These are phyloP conservation scores for Arthrobotrys musiformis DNA, from an alignment of 2,329 filamentous ascomycete species.

Conservation along the genomic window DNA sequence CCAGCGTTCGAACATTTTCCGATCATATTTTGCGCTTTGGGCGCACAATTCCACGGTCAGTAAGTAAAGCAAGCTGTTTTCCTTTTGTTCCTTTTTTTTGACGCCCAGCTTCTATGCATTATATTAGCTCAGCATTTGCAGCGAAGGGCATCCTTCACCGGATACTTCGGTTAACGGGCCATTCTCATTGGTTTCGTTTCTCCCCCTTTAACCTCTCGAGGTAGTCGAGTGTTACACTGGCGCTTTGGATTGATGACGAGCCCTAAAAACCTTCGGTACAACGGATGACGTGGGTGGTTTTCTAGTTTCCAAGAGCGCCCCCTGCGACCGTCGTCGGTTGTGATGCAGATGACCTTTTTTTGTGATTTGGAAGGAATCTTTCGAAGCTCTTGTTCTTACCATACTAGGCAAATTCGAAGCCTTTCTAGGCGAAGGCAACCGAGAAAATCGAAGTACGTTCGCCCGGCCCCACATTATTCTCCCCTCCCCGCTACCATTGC, in stretches of 20 bases:
- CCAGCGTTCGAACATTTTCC: background rate
- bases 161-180: background rate
- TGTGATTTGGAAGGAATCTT: background rate
- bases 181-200: background rate
- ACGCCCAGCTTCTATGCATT: background rate
- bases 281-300: background rate
- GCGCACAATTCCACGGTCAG: background rate
- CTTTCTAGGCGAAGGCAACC: background rate
- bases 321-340: too few species aligned
- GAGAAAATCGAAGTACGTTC: too few species aligned
- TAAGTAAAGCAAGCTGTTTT: background rate
- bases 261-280: background rate
- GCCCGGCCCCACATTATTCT: conserved; percentile 5
- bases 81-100: background rate
- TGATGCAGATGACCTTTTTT: background rate
- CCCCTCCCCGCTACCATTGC: background rate
- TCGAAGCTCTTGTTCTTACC: background rate
- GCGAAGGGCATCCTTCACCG: background rate
- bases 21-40: background rate
- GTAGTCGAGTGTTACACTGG: background rate
- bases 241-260: background rate
- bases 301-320: too few species aligned
- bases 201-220: background rate
- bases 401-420: background rate
- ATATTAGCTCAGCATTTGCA: background rate